Evolutionary conservation across 257 asterid genomes (phyloP), one percentile per base, ranked within the genome.

Genomic region (Gentiana straminea): DNA sequence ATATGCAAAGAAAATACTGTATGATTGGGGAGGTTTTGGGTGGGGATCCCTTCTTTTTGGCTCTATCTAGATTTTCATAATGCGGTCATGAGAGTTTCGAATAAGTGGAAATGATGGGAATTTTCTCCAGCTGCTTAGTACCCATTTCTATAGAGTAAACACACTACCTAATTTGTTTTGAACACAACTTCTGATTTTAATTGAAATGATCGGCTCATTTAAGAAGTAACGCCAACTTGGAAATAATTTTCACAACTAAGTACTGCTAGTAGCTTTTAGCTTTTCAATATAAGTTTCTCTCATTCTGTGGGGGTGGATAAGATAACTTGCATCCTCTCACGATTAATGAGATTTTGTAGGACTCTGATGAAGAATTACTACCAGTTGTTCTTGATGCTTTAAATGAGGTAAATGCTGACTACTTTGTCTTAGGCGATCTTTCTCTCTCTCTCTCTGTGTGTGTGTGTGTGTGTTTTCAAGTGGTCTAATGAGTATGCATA

Each of bases 361-460:
- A 81, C 55, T 77, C 98, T 57, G 95, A 85, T 58, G 95, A 84
- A 62, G 91, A 92, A 59, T 73, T 88, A 75, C 78, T 92, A 68
- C 99, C 97, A 35, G 89, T 82, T 69, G 99, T 88, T 79, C 79
- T 92, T 64, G 99, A 88, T 77, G 94, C 99, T 68, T 77, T 92
- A 72, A 81, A 88, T 68, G 99, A 92, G 99, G 99, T 92, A 79
- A 24, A 39, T 45, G 57, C n/a, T 51, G 5, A 56, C 24, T 62
- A 35, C 47, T 44, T 38, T 51, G 33, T 61, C 36, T 7, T 62
- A 7, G 3, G 60, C 62, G 13, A 55, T 43, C 8, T 10, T 49
- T 7, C 38, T 46, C 36, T 51, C 7, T 60, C 8, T 35, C 36
- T 13, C 8, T 35, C 6, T 13, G 54, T 47, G 33, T 7, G 11